These are phyloP conservation scores for Eucalyptus erythrocorys DNA, from an alignment of 345 rosid species.

Conservation along the genomic window DNA sequence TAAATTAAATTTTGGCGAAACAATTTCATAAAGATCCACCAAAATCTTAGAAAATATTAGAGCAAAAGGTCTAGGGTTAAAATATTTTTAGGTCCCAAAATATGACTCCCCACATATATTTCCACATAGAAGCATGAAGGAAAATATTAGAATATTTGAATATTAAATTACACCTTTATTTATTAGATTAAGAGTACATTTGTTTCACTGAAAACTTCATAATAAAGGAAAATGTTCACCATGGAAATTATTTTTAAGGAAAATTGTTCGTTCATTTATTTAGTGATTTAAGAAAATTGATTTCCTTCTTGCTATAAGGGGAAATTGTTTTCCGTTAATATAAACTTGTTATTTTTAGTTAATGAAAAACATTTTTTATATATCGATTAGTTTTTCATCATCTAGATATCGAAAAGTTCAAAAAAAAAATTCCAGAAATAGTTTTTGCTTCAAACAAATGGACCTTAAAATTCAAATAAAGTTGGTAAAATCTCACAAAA, in stretches of 20 bases:
- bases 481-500: not conserved
- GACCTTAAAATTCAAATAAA: not conserved
- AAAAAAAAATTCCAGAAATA: fast-evolving
- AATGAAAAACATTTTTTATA: not conserved
- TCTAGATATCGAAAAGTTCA: not conserved
- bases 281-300: not conserved
- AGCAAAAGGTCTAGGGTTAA: not conserved
- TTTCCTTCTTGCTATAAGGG: not conserved
- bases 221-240: not conserved
- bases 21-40: not conserved
- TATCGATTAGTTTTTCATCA: not conserved
- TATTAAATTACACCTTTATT: not conserved
- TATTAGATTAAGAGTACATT: not conserved
- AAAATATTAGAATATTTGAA: not conserved
- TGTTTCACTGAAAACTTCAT: not conserved
- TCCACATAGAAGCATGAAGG: not conserved
- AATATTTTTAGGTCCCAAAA: not conserved
- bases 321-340: not conserved
- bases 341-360: not conserved
- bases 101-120: not conserved
- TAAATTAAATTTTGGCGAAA: too few relatives aligned
- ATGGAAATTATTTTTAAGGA: not conserved
- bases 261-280: not conserved
- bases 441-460: not conserved
- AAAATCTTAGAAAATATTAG: not conserved